Evolutionary conservation across 495 filamentous ascomycete species (phyloP), one percentile per base, ranked within the genome.

Genomic region (Diplogelasinospora grovesii): DNA sequence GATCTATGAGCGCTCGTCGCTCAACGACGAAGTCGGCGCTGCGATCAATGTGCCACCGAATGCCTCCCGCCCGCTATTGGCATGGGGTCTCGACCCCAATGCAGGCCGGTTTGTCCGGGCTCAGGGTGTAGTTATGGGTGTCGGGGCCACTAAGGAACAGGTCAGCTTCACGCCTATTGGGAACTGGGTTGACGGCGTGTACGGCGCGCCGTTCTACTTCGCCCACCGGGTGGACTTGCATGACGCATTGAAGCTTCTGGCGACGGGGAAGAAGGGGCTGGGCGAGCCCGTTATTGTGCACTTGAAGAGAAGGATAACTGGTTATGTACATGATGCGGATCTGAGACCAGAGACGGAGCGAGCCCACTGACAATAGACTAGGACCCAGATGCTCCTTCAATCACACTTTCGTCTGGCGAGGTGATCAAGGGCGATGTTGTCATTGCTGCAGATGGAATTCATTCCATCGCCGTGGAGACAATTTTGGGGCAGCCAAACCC

Each of bases 1-100:
- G 53, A 69, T 80, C 36, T 61, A 69, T 36, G 74, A 78, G 49
- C 68, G 66, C 24, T 74, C 68, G 2, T 45, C 22, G 1, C 68
- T 79, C 36, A 52, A 65, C 16, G 68, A 61, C 22, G 74, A 79
- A 49, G 59, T 73, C 5, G 75, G 75, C 10, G 75, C 74, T n/a
- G 74, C 71, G n/a, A 68, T 76, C 27, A 57, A 66, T 19, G 40
- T 74, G 13, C 56, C 61, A 3, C 73, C 74, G 1, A 76, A 76
- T 47, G 69, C 65, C 5, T 60, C 56, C 16, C 64, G 68, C 11
- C 58, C 68, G 21, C 60, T 78, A 11, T 30, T 54, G 15, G 62
- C 56, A 36, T 64, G 71, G 62, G 72, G 63, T 1, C 52, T 70
- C 35, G 59, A 71, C 29, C 65, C 66, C 49, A 36, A 30, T 5